phyloP scores from a whole-genome alignment of 139 green algal genomes.

The Trebouxia sp. region DNA sequence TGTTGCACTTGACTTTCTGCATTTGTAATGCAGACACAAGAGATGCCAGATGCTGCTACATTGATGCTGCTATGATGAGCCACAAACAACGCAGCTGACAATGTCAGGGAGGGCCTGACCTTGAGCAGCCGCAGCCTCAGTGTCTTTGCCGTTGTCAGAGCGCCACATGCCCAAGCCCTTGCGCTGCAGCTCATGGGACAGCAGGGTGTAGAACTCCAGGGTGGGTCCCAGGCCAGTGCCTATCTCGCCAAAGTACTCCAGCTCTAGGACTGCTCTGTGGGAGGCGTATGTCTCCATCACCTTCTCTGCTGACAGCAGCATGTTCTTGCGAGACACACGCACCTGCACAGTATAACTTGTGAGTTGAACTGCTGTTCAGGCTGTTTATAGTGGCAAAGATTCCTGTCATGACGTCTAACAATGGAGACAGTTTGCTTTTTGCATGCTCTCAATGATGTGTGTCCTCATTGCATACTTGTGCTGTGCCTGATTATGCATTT shows the following conservation, averaged over 20 bases:
- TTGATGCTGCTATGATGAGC: too few species aligned
- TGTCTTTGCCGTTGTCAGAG: constrained; percentile 46
- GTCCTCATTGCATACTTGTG: too few species aligned
- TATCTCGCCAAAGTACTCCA: constrained; percentile 95
- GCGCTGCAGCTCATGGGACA: constrained; percentile 89
- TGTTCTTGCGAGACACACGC: constrained; percentile 77
- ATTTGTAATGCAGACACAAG: too few species aligned
- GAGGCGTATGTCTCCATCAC: constrained; percentile 78
- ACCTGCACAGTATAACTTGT: constrained; percentile 44
- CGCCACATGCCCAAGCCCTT: constrained; percentile 86
- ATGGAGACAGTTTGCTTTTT: too few species aligned
- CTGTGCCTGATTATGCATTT: too few species aligned
- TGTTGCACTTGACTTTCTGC: too few species aligned
- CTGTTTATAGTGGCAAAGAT: too few species aligned
- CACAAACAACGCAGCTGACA: too few species aligned
- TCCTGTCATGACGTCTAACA: too few species aligned
- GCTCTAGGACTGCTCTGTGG: constrained; percentile 69
- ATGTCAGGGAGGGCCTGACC: neutral
- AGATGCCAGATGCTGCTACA: too few species aligned
- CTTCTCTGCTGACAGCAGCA: constrained; percentile 87
- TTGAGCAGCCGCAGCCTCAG: constrained; percentile 15
- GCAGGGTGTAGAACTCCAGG: constrained; percentile 97
- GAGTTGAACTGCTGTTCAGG: too few species aligned
- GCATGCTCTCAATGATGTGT: too few species aligned
- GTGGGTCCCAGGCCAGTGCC: constrained; percentile 95